Evolutionary conservation across 441 rosid genomes (phyloP), one percentile per base, ranked within the genome.

Genomic region (Metrosideros polymorpha): DNA sequence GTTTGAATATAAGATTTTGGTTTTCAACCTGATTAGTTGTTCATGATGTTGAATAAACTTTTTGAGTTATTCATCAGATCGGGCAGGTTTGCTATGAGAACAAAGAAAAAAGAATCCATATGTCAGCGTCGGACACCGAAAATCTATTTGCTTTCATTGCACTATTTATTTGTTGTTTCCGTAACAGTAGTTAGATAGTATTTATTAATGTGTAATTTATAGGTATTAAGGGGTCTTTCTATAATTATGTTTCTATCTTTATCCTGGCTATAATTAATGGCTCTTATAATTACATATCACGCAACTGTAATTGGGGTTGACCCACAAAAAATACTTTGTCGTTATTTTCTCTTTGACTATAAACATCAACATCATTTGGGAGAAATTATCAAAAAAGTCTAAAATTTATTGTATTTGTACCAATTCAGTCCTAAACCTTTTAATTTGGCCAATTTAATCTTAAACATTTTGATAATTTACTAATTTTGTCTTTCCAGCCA

Each of bases 401-500:
- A 7, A 57, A 56, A 57, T 3, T 18, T n/a, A 57, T 57, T n/a
- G 1, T 2, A 57, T 2, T 27, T 1, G 0, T 57, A 3, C 18
- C 0, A 2, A 57, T n/a, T 57, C 15, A 7, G 12, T 57, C 32
- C 0, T 13, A n/a, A 57, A 57, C 7, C 6, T 57, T 57, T n/a
- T 2, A 57, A 57, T 57, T n/a, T 3, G n/a, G 15, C 2, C 4
- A 57, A 57, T 57, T 57, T 57, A 57, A 12, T n/a, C 4, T 12
- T 57, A 57, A 56, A 56, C 7, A 0, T 57, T 6, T 57, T 57
- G 6, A 3, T 4, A 12, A 27, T 54, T 54, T 54, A 1, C 57
- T 24, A 55, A 50, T 50, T 47, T 50, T 13, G 93, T 94, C 96
- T 59, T n/a, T n/a, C n/a, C n/a, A n/a, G n/a, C n/a, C n/a, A n/a